A percentile compares a stretch with the other conserved stretches of the same genome.
phyloP scores from a whole-genome alignment of 345 rosid species.

The Brassica juncea region DNA sequence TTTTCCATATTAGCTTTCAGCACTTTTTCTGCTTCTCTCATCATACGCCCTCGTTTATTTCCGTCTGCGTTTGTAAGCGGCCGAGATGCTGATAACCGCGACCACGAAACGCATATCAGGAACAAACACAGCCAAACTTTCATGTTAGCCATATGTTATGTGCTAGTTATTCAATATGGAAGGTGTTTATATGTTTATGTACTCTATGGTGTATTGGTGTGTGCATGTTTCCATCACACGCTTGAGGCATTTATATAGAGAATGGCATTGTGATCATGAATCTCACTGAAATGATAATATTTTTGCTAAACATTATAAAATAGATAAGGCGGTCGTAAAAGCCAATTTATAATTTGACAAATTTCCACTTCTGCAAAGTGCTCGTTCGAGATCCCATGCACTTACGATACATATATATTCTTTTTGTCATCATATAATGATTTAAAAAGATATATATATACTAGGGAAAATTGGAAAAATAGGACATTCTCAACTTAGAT shows the following conservation, averaged over 20 bases:
- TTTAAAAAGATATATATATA: neutral
- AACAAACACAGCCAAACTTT: conserved; percentile 36
- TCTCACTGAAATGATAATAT: neutral
- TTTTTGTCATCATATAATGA: conserved; percentile 20
- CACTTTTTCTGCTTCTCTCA: conserved; percentile 48
- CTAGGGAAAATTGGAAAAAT: too few species aligned
- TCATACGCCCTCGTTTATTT: conserved; percentile 35
- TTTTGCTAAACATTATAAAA: conserved; percentile 17
- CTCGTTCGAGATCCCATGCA: conserved; percentile 13
- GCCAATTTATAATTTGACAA: conserved; percentile 12
- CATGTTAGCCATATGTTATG: conserved; percentile 30
- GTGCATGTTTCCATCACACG: conserved; percentile 9
- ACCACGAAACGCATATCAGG: conserved; percentile 41
- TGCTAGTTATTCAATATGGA: neutral
- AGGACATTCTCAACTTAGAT: too few species aligned
- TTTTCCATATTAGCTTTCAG: conserved; percentile 48
- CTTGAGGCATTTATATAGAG: conserved; percentile 35
- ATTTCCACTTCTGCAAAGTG: conserved; percentile 22
- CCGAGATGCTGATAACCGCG: conserved; percentile 40
- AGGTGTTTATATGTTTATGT: neutral
- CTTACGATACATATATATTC: neutral
- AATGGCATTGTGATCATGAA: conserved; percentile 27
- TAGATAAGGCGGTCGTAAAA: conserved; percentile 25
- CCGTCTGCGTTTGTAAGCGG: conserved; percentile 6
- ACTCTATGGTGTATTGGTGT: neutral